phyloP scores from a whole-genome alignment of 148 eudicot species.

The Persicaria tinctoria region DNA sequence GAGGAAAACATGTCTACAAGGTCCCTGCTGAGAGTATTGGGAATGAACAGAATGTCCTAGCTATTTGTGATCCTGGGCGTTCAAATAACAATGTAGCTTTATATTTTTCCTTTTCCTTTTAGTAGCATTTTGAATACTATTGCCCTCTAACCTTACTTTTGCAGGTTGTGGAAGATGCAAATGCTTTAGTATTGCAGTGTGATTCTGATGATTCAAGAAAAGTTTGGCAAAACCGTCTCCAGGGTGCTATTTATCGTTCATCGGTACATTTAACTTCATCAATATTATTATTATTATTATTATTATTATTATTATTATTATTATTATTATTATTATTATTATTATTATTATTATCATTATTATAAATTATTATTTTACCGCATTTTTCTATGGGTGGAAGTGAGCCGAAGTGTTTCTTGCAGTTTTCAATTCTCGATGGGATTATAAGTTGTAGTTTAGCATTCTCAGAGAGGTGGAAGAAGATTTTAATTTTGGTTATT shows the following conservation, averaged over 20 bases:
- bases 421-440: neutral
- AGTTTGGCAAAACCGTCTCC: constrained; percentile 70
- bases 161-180: constrained; percentile 83
- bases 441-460: neutral
- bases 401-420: neutral
- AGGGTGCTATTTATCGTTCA: constrained; percentile 81
- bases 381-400: neutral
- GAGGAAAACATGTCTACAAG: constrained; percentile 69
- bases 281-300: no score
- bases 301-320: neutral
- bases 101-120: neutral
- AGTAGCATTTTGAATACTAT: neutral
- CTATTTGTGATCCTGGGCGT: constrained; percentile 47
- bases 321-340: neutral
- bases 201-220: constrained; percentile 59
- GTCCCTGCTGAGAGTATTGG: constrained; percentile 68
- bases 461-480: neutral
- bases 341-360: neutral
- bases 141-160: constrained; percentile 1
- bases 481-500: neutral
- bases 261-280: constrained; percentile 42
- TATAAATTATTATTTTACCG: neutral
- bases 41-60: constrained; percentile 63
- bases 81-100: constrained; percentile 39
- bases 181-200: constrained; percentile 59